A percentile compares a stretch with the other conserved stretches of the same genome.
phyloP scores from a whole-genome alignment of 2,329 filamentous ascomycete species.

The Chrysoporthe cubensis region DNA sequence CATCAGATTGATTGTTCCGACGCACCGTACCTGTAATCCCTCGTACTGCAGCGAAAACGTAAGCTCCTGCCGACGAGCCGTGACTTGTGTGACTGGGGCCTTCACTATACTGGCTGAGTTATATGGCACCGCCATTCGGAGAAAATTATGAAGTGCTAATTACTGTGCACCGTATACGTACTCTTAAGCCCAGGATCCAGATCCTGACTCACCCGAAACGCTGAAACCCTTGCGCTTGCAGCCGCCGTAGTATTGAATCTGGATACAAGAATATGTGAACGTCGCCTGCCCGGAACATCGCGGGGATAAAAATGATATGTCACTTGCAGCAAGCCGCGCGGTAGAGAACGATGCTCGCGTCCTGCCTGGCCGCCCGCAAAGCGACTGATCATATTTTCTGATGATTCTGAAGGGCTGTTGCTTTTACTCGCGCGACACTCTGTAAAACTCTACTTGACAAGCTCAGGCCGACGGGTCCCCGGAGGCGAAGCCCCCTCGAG shows the following conservation, averaged over 20 bases:
- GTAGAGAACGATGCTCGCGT: background rate
- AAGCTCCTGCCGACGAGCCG: too few species aligned
- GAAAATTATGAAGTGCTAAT: too few species aligned
- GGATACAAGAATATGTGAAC: background rate
- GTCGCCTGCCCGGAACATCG: background rate
- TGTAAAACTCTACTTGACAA: background rate
- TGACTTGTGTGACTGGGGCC: too few species aligned
- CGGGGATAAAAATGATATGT: background rate
- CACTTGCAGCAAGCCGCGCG: conserved; percentile 3
- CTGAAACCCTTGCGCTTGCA: background rate
- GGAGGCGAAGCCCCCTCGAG: background rate
- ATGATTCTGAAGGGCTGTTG: background rate
- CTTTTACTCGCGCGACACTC: background rate
- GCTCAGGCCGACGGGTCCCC: background rate
- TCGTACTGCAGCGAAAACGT: too few species aligned
- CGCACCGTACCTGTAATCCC: background rate
- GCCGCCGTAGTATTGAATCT: conserved; percentile 1
- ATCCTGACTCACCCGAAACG: background rate
- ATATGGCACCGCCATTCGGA: too few species aligned
- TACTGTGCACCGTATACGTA: background rate
- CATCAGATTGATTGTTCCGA: background rate
- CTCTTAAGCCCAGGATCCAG: background rate
- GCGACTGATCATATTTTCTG: background rate
- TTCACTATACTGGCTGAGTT: too few species aligned
- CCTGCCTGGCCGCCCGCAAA: background rate